Conservation (phyloP, 2,329 filamentous ascomycete species). For the Sclerotinia glacialis region DNA sequence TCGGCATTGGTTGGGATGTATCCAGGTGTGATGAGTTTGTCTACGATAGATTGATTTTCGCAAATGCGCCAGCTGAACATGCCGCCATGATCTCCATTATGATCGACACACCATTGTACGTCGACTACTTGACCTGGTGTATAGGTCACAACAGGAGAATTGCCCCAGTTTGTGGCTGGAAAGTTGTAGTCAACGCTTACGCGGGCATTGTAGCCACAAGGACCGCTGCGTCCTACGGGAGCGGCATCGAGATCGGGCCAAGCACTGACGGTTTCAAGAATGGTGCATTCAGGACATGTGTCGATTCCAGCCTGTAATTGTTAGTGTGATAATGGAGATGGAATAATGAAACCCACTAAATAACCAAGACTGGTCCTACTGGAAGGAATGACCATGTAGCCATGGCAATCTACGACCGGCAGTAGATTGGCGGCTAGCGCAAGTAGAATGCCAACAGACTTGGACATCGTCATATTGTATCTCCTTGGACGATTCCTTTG, state of each 20-base stretch:
- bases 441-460: background rate
- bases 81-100: constrained; percentile 56
- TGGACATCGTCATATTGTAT: background rate
- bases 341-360: constrained; percentile 43
- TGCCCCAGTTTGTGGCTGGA: constrained; percentile 43
- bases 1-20: constrained; percentile 51
- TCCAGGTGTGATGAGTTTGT: constrained; percentile 48
- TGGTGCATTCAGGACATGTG: constrained; percentile 54
- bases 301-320: constrained; percentile 41
- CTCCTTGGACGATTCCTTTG: background rate
- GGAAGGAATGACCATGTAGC: constrained; percentile 45
- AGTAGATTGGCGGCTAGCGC: background rate
- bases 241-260: constrained; percentile 50
- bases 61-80: constrained; percentile 57
- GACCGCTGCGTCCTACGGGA: constrained; percentile 48
- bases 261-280: constrained; percentile 50
- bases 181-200: constrained; percentile 45
- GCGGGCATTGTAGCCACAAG: constrained; percentile 54
- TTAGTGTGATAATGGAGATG: background rate
- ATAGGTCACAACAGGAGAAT: constrained; percentile 46
- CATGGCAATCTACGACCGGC: constrained; percentile 41
- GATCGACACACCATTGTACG: constrained; percentile 55
- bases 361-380: constrained; percentile 47
- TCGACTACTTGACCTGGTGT: constrained; percentile 47
- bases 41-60: constrained; percentile 49